Percentiles rank a stretch among this genome's conserved stretches.
phyloP scores from a whole-genome alignment of 2,329 filamentous ascomycete genomes.

The Geoglossum cookeanum region DNA sequence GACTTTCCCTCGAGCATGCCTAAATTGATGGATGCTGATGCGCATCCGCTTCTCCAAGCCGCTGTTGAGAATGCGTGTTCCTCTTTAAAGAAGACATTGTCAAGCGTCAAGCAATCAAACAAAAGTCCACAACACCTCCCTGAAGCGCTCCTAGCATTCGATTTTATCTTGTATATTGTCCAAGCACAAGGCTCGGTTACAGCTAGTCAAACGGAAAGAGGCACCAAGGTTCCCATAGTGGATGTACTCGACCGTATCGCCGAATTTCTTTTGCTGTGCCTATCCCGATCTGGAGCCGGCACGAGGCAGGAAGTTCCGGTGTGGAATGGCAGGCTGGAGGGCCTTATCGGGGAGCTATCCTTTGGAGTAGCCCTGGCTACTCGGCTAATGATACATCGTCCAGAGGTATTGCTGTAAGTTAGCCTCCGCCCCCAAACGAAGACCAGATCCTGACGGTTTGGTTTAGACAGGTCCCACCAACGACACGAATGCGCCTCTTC shows the following conservation, averaged over 20 bases:
- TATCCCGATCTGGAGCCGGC: neutral
- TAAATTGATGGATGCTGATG: neutral
- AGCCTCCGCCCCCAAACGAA: too few relatives aligned
- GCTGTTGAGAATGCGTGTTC: neutral
- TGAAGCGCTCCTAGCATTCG: neutral
- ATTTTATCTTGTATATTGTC: neutral
- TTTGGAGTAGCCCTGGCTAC: neutral
- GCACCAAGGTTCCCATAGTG: neutral
- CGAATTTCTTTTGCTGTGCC: neutral
- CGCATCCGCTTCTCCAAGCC: neutral
- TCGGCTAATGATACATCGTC: neutral
- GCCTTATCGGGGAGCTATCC: neutral
- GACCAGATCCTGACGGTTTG: neutral
- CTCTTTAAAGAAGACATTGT: neutral
- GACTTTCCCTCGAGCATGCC: neutral
- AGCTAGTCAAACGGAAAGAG: neutral
- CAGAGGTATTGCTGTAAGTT: neutral
- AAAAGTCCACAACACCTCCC: neutral
- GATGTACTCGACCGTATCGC: neutral
- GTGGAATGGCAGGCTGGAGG: neutral
- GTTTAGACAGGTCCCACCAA: neutral
- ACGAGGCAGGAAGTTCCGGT: neutral
- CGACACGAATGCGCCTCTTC: neutral
- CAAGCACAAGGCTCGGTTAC: neutral
- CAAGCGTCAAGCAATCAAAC: neutral